Base-by-base conservation (phyloP, 2,329 filamentous ascomycete species). In the Zelopaecilomyces penicillatus region DNA sequence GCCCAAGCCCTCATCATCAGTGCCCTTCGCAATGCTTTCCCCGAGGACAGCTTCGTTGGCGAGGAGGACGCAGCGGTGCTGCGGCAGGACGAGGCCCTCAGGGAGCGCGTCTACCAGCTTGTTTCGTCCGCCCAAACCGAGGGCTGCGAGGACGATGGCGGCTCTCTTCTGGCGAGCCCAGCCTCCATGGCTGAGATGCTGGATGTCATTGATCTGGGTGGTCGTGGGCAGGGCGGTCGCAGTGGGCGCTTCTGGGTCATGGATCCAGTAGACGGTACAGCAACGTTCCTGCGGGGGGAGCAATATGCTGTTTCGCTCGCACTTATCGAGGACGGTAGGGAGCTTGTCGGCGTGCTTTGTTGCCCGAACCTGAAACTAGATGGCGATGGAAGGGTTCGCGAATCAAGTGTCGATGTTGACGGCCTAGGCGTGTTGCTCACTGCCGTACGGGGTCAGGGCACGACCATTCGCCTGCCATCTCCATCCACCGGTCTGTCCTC, bases 181-280 rank as follows among this genome's bases (percentile, higher is more conserved):
- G 41, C 51, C 3, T 69, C 67, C 27, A 67, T 65, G 43, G 70
- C 76, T 5, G 73, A 81, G 45, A 76, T 83, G 70, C 68, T 83
- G 9, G 62, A 73, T n/a, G 54, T 75, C n/a, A 80, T 83, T 54
- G 78, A 83, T 56, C 61, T 74, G 9, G 80, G 80, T 2, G 73
- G 68, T 1, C 56, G 63, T 3, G 70, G 69, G 1, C 51, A 59
- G 7, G 49, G 65, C 52, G 48, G 70, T 2, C 44, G 42, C 7
- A 45, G 60, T 3, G 63, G 69, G 0, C 63, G 72, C 1, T 69
- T 76, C 42, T 83, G 80, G 80, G 71, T 79, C 30, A 71, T 83
- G 57, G 80, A 83, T 54, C 80, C 80, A 0, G 74, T 83, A 6
- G 80, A 83, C 52, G 80, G 80, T 30, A 83, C 80, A 1, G 74